Base-by-base conservation (phyloP, 208 protist genomes). In the Acanthamoeba pearcei region DNA sequence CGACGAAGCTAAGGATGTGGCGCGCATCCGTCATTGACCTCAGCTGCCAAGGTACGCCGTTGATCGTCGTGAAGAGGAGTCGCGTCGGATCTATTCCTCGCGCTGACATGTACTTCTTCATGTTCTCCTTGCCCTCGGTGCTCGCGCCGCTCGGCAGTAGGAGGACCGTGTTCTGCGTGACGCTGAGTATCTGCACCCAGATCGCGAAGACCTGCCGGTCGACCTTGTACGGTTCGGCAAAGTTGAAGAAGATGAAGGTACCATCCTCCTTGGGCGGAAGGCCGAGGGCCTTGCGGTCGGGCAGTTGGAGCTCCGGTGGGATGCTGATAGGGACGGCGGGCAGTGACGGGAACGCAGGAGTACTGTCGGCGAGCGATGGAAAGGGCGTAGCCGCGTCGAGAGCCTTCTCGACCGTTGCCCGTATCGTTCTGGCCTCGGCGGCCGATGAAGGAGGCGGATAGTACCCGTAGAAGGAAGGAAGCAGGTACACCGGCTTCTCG, bases 181-280 rank as follows among this genome's bases (percentile, higher is more conserved):
- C 15, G 35, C 49, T 78, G 35, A 78, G 38, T 78, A 78, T 78
- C 70, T 19, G 70, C 70, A 78, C 6, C 70, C 70, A 78, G 17
- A 32, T 27, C 1, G 29, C 13, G 70, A 78, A 78, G n/a, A 29
- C 32, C n/a, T 78, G 70, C 9, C 70, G 70, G 19, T 78, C 70
- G 70, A 78, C 38, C 35, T 46, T 35, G 35, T 46, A 29, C 13
- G n/a, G 70, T 15, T 78, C 70, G 35, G 35, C 70, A 17, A 78
- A 46, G 38, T 78, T 78, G 38, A 46, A 35, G 70, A 78, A 78
- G 70, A 78, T 29, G 70, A 78, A 78, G n/a, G 38, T 66, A 5
- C 60, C 60, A 10, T 22, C 24, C 15, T 66, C 70, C 13, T 78
- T 38, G 13, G 70, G 38, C 0, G 70, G 70, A 38, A 78, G n/a